These are phyloP conservation scores for Eimeria maxima DNA, from an alignment of 169 alveolate species.

Conservation along the genomic window DNA sequence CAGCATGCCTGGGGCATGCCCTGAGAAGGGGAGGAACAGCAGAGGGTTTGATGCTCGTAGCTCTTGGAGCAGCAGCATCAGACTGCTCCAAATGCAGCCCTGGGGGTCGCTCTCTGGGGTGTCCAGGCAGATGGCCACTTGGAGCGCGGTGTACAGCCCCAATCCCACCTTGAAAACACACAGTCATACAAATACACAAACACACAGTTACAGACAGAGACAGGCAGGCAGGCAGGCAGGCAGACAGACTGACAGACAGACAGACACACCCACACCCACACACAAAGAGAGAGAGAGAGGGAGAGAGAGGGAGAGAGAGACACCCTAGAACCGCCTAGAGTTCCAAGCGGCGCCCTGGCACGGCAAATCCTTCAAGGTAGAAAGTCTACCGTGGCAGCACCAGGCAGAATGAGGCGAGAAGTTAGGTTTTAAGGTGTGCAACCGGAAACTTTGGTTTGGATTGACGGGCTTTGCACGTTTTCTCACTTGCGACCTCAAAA, in stretches of 20 bases:
- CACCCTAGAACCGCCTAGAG: too few species aligned
- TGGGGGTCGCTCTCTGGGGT: conserved; percentile 19
- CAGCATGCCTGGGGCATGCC: conserved; percentile 46
- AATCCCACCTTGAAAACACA: conserved; percentile 39
- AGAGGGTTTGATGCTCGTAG: background rate
- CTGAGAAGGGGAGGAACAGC: conserved; percentile 35
- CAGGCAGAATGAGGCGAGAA: background rate
- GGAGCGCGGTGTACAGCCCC: conserved; percentile 74
- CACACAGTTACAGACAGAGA: too few species aligned
- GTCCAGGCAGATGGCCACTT: conserved; percentile 70
- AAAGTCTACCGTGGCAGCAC: background rate
- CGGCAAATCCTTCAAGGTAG: background rate
- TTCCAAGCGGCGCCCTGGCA: too few species aligned
- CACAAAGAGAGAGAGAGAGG: too few species aligned
- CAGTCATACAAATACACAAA: too few species aligned
- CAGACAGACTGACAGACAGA: too few species aligned
- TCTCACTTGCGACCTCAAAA: conserved; percentile 2
- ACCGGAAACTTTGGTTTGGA: background rate
- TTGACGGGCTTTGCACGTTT: too few species aligned
- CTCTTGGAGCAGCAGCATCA: background rate
- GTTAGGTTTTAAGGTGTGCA: background rate
- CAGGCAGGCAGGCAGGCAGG: too few species aligned
- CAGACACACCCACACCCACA: too few species aligned
- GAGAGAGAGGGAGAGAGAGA: too few species aligned
- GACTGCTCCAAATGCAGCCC: background rate